Conservation (phyloP, 2,329 filamentous ascomycete species). For the Calonectria pseudoturangicola region DNA sequence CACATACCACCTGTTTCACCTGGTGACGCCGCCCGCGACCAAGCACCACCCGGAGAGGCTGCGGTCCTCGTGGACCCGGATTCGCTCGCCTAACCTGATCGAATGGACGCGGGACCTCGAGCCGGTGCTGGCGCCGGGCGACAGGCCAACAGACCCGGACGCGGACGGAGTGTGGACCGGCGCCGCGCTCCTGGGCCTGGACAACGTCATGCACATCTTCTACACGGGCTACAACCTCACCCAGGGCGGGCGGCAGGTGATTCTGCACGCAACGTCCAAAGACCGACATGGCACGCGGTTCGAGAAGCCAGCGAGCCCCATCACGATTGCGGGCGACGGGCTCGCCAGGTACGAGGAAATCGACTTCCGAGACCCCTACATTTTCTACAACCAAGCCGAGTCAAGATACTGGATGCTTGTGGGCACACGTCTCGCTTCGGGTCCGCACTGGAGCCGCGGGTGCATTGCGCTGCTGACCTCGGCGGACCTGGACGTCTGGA, state of each 20-base stretch:
- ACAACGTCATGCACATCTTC: slow-evolving; percentile 59
- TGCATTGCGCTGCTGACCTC: slow-evolving; percentile 62
- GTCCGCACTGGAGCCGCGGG: slow-evolving; percentile 60
- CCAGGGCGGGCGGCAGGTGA: slow-evolving; percentile 57
- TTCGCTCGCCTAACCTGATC: slow-evolving; percentile 56
- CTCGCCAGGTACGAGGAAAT: slow-evolving; percentile 56
- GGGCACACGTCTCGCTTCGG: slow-evolving; percentile 56
- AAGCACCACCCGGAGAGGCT: slow-evolving; percentile 59
- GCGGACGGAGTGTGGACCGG: slow-evolving; percentile 61
- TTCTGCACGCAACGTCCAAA: slow-evolving; percentile 54
- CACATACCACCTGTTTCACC: slow-evolving; percentile 62
- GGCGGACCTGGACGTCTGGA: slow-evolving; percentile 57
- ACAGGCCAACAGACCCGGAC: slow-evolving; percentile 50
- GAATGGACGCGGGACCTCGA: slow-evolving; percentile 56
- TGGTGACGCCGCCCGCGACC: slow-evolving; percentile 57
- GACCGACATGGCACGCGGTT: slow-evolving; percentile 56
- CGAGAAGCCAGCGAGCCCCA: slow-evolving; percentile 48
- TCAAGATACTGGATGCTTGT: slow-evolving; percentile 62
- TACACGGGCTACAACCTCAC: slow-evolving; percentile 61
- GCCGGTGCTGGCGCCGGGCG: slow-evolving; percentile 51
- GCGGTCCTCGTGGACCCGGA: slow-evolving; percentile 57
- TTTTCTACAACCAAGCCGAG: slow-evolving; percentile 58
- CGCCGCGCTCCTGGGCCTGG: slow-evolving; percentile 56
- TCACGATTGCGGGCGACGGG: slow-evolving; percentile 47
- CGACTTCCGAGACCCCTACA: slow-evolving; percentile 61